Evolutionary conservation across 768 basidiomycete genomes (phyloP).

Genomic region (Suillus fuscotomentosus): DNA sequence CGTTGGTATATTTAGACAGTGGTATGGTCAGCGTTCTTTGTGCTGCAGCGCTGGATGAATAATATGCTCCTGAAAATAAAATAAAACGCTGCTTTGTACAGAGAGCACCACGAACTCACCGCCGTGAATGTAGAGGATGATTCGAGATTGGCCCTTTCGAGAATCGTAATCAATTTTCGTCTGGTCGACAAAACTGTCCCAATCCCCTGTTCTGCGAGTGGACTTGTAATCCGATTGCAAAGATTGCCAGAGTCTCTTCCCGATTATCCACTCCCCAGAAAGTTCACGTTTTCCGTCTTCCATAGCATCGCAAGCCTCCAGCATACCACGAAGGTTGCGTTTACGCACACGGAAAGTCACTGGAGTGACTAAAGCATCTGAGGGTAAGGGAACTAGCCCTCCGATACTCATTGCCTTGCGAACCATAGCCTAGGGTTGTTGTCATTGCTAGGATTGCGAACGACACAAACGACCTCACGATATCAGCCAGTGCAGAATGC

Average conservation of each 20-base stretch:
- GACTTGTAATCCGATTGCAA: conserved; percentile 81
- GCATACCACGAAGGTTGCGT: conserved; percentile 75
- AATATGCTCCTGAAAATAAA: conserved; percentile 74
- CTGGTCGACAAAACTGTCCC: conserved; percentile 16
- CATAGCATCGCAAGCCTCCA: conserved; percentile 66
- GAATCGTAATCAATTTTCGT: conserved; percentile 14
- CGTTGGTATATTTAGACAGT: conserved; percentile 82
- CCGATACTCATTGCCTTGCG: conserved; percentile 73
- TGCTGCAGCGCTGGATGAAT: conserved; percentile 85
- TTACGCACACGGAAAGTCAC: conserved; percentile 84
- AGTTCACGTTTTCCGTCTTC: conserved; percentile 83
- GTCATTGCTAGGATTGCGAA: conserved; percentile 5
- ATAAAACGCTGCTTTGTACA: conserved; percentile 6
- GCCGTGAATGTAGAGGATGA: conserved; percentile 93
- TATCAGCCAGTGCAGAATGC: conserved; percentile 81
- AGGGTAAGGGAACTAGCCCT: conserved; percentile 82
- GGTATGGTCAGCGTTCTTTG: conserved; percentile 91
- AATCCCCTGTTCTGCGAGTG: conserved; percentile 27
- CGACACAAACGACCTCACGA: conserved; percentile 47
- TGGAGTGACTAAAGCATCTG: conserved; percentile 92
- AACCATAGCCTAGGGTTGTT: conserved; percentile 39
- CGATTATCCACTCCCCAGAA: conserved; percentile 97
- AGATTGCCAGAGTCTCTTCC: conserved; percentile 83
- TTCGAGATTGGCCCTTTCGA: conserved; percentile 61
- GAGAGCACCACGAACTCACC: conserved; percentile 46